These are phyloP conservation scores for Angomonas desouzai DNA, from an alignment of 208 protist genomes.

Conservation along the genomic window DNA sequence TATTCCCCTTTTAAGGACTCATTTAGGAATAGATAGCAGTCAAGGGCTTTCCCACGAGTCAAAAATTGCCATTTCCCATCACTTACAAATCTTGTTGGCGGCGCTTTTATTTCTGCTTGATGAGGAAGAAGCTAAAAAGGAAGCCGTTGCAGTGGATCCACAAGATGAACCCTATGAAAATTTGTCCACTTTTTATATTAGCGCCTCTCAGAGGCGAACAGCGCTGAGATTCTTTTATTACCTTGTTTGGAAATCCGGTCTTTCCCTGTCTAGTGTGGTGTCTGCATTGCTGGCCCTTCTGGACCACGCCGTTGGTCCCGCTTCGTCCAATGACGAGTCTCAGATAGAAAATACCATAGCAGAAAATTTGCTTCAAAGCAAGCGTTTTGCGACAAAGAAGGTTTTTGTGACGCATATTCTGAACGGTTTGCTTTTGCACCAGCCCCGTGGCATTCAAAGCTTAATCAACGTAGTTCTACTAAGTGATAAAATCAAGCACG, in stretches of 20 bases:
- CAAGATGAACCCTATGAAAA: not conserved
- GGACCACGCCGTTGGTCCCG: conserved; percentile 9
- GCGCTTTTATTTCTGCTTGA: conserved; percentile 21
- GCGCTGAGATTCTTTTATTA: conserved; percentile 50
- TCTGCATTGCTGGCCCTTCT: conserved; percentile 73
- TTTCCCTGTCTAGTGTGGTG: conserved; percentile 34
- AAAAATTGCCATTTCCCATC: conserved; percentile 7
- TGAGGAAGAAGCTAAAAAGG: not conserved
- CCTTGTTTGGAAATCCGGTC: conserved; percentile 39
- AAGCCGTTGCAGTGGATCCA: not conserved
- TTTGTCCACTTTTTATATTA: conserved; percentile 43
- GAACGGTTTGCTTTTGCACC: conserved; percentile 45
- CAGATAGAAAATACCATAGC: not conserved
- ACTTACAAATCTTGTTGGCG: conserved; percentile 22
- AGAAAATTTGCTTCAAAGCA: conserved; percentile 32
- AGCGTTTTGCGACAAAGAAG: conserved; percentile 28
- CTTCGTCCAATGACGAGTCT: not conserved
- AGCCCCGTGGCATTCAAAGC: conserved; percentile 33
- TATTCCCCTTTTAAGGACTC: not conserved
- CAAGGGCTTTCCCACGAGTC: not conserved
- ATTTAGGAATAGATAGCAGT: conserved; percentile 1
- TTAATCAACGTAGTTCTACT: conserved; percentile 62
- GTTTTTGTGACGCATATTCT: conserved; percentile 35
- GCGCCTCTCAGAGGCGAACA: conserved; percentile 30
- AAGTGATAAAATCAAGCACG: conserved; percentile 42